A percentile compares a stretch with the other conserved stretches of the same genome.
Evolutionary conservation across 1,284 basidiomycete species (phyloP).

Genomic region (Neolentinus lepideus): DNA sequence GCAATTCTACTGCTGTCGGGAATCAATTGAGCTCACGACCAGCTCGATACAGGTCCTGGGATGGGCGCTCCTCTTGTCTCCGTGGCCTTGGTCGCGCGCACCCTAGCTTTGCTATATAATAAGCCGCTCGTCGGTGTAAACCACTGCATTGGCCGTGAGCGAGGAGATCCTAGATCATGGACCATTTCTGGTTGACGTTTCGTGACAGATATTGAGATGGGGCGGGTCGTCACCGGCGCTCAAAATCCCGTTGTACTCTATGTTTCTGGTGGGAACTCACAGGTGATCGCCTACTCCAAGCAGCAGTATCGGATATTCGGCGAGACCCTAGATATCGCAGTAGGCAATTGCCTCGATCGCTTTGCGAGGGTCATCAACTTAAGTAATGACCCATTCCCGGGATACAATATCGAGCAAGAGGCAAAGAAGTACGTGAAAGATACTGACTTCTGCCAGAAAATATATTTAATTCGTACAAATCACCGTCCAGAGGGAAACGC

Average conservation of each 20-base stretch:
- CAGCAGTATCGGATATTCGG: slow-evolving; percentile 98
- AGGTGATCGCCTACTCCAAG: slow-evolving; percentile 97
- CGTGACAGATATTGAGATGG: slow-evolving; percentile 93
- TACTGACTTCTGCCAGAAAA: neutral
- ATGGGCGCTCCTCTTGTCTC: slow-evolving; percentile 98
- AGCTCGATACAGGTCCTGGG: slow-evolving; percentile 68
- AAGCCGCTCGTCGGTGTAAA: slow-evolving; percentile 97
- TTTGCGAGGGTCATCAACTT: slow-evolving; percentile 96
- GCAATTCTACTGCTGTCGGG: slow-evolving; percentile 19
- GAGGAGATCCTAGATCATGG: slow-evolving; percentile 12
- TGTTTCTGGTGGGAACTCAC: slow-evolving; percentile 98
- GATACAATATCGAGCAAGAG: slow-evolving; percentile 97
- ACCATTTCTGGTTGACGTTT: neutral
- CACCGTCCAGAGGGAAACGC: slow-evolving; percentile 64
- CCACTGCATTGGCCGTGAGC: slow-evolving; percentile 94
- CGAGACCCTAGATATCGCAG: slow-evolving; percentile 97
- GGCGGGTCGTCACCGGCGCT: slow-evolving; percentile 90
- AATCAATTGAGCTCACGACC: slow-evolving; percentile 1
- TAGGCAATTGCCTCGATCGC: slow-evolving; percentile 96
- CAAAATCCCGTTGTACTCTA: slow-evolving; percentile 96
- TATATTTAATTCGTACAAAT: too few relatives aligned
- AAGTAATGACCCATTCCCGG: slow-evolving; percentile 94
- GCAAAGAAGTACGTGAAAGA: slow-evolving; percentile 69
- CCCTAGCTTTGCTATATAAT: slow-evolving; percentile 79
- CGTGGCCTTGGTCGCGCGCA: slow-evolving; percentile 93